phyloP scores from a whole-genome alignment of 2,329 filamentous ascomycete species.

The Westerdykella aurantiaca region DNA sequence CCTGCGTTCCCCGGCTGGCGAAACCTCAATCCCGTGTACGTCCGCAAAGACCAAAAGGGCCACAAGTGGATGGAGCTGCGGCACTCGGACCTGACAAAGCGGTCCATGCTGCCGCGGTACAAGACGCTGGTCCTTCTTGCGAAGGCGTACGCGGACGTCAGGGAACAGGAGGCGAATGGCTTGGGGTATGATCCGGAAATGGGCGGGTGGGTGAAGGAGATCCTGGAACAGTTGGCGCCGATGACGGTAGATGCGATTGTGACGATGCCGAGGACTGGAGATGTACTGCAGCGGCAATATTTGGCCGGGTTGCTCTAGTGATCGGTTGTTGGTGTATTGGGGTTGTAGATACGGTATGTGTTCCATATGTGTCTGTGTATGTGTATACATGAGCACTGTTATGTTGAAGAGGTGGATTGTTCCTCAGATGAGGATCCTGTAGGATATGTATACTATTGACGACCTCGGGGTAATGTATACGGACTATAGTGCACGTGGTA shows the following conservation, averaged over 20 bases:
- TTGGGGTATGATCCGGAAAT: constrained; percentile 17
- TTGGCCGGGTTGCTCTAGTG: constrained; percentile 6
- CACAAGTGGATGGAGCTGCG: constrained; percentile 28
- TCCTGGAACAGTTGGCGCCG: constrained; percentile 35
- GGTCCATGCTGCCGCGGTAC: constrained; percentile 37
- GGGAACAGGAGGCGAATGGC: constrained; percentile 30
- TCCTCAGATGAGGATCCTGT: no score
- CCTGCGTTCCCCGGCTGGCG: constrained; percentile 70
- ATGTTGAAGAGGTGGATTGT: no score
- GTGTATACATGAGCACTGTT: no score
- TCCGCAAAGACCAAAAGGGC: constrained; percentile 15
- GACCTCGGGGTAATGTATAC: no score
- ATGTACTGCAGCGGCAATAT: constrained; percentile 27
- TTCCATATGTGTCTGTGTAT: no score
- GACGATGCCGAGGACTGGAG: constrained; percentile 38
- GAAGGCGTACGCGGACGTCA: constrained; percentile 32
- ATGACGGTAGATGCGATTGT: constrained; percentile 40
- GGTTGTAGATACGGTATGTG: no score
- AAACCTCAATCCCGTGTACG: constrained; percentile 16
- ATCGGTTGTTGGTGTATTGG: no score
- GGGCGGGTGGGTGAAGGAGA: constrained; percentile 17
- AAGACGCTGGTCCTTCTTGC: constrained; percentile 41
- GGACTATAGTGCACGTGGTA: no score
- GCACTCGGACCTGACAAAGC: constrained; percentile 18
- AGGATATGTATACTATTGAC: no score